Evolutionary conservation across 2,329 filamentous ascomycete genomes (phyloP).

Genomic region (Aspergillus oerlinghausenensis): DNA sequence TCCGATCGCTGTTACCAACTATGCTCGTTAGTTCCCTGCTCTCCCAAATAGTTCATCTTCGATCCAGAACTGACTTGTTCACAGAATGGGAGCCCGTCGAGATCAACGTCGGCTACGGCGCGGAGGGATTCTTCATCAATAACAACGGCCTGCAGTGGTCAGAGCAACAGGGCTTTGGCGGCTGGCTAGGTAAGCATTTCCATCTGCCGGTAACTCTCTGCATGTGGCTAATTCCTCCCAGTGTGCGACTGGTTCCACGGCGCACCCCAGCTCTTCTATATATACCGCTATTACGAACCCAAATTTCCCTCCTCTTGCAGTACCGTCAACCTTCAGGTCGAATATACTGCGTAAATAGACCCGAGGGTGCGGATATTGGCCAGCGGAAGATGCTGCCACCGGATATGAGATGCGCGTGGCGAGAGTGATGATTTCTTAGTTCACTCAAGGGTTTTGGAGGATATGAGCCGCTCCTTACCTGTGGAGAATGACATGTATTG

Average conservation of each 20-base stretch:
- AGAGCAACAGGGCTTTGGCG: constrained; percentile 28
- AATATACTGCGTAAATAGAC: constrained; percentile 20
- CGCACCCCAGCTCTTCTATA: constrained; percentile 37
- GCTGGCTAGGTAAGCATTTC: constrained; percentile 36
- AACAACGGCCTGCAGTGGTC: constrained; percentile 24
- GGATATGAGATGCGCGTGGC: constrained; percentile 14
- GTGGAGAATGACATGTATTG: background rate
- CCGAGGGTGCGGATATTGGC: constrained; percentile 2
- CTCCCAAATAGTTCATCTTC: background rate
- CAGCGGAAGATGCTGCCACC: background rate
- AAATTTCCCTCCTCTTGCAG: constrained; percentile 31
- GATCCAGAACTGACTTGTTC: constrained; percentile 1
- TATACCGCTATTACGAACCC: constrained; percentile 20
- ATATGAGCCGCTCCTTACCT: background rate
- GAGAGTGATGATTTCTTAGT: background rate
- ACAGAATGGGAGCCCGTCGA: constrained; percentile 34
- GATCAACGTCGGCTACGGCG: constrained; percentile 33
- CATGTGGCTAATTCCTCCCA: constrained; percentile 11
- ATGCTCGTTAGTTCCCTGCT: constrained; percentile 28
- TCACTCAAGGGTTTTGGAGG: background rate
- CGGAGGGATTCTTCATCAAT: constrained; percentile 27
- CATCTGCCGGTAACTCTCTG: background rate
- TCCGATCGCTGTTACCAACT: constrained; percentile 24
- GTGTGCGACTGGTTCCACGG: constrained; percentile 40
- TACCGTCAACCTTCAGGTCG: constrained; percentile 25